Base-by-base conservation (phyloP, 768 basidiomycete genomes). In the Megacollybia marginata region DNA sequence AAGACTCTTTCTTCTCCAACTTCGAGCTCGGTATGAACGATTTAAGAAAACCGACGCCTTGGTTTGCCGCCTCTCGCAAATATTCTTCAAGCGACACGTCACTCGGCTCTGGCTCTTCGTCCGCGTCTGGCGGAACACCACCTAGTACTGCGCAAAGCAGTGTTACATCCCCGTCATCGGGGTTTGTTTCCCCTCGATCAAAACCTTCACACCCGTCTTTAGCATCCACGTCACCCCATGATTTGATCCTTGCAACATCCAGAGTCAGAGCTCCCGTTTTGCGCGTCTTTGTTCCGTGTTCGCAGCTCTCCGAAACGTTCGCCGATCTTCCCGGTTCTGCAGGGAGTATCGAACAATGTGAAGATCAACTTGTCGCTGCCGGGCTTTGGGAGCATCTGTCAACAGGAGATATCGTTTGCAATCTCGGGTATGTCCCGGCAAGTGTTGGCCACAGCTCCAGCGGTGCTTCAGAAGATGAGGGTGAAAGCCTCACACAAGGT, bases 301-400 rank as follows among this genome's bases (percentile, higher is more conserved):
- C 77, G 1, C 67, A 65, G 4, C 69, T 87, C 38, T 71, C 77
- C 35, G 69, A 67, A 16, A 61, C 59, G 36, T 64, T 64, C 9
- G 63, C 66, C 34, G 46, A 42, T 19, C 31, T 33, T 31, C 32
- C 19, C 38, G 33, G 16, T n/a, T 31, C 51, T 13, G 15, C 47
- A 9, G 40, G 9, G 7, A 72, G 72, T 43, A 66, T 88, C 42
- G 59, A 71, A 9, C 68, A 69, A 10, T 90, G 87, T 60, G 83
- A 88, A 58, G 73, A 79, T 32, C 85, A 89, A 59, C 72, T 92
- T 5, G 66, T 78, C n/a, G 70, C 74, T 1, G 73, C 78, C 1
- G 85, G 79, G 0, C 72, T 92, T 5, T 90, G 88, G 87, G 65
- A 72, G 6, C 77, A 88, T 57, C 71, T 92, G n/a, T 87, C 83